Conservation (phyloP, 495 filamentous ascomycete genomes). For the Thozetella sp. region DNA sequence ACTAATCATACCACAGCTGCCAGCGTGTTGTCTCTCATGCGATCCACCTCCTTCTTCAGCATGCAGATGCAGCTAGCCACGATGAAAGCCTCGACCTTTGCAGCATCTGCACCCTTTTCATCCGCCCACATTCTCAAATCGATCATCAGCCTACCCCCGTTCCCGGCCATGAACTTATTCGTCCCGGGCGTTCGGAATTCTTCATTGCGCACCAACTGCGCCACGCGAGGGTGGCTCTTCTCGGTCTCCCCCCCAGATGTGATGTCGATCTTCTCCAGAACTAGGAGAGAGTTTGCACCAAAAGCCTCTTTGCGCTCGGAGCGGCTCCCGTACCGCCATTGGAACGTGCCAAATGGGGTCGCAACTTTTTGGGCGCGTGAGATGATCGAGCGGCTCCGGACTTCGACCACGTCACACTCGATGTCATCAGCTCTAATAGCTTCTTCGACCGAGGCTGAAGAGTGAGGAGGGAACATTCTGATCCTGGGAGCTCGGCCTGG, state of each 20-base stretch:
- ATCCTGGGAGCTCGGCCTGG: conserved; percentile 1
- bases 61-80: conserved; percentile 6
- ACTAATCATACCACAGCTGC: conserved; percentile 1
- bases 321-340: conserved; percentile 8
- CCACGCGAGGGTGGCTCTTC: not conserved
- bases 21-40: not conserved
- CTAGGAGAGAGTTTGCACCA: conserved; percentile 1
- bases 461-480: not conserved
- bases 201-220: conserved; percentile 7
- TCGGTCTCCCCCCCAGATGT: not conserved
- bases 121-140: not conserved
- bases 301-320: conserved; percentile 4
- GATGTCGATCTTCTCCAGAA: conserved; percentile 4
- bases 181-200: conserved; percentile 7
- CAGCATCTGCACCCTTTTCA: not conserved
- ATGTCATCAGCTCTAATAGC: not conserved
- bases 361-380: not conserved
- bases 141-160: conserved; percentile 7
- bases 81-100: not conserved
- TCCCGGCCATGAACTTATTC: not conserved
- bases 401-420: not conserved
- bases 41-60: conserved; percentile 5
- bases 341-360: conserved; percentile 4
- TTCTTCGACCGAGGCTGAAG: conserved; percentile 1
- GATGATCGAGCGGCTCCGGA: conserved; percentile 2